A percentile compares a stretch with the other conserved stretches of the same genome.
Conservation (phyloP, 2,329 filamentous ascomycete species). For the Exophiala sp. region DNA sequence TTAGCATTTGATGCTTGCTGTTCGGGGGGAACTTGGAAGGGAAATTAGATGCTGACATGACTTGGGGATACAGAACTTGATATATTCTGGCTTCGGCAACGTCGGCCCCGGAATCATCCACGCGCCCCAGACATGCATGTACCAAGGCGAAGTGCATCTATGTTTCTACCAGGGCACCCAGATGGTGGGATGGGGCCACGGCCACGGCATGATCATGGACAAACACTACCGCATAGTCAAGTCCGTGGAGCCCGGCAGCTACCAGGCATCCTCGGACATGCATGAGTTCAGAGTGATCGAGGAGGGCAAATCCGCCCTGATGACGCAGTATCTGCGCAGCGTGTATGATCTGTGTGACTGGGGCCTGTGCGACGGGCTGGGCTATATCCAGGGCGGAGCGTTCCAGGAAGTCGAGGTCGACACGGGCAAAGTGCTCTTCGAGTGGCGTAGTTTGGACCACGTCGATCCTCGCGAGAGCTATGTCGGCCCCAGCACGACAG, state of each 20-base stretch:
- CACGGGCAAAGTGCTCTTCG: slow-evolving; percentile 51
- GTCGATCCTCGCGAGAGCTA: slow-evolving; percentile 46
- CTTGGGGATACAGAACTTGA: slow-evolving; percentile 46
- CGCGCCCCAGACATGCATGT: slow-evolving; percentile 45
- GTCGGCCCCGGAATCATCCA: slow-evolving; percentile 47
- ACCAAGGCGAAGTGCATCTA: slow-evolving; percentile 45
- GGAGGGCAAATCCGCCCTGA: slow-evolving; percentile 38
- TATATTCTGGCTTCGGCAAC: slow-evolving; percentile 47
- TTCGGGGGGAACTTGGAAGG: too few relatives aligned
- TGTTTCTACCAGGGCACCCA: slow-evolving; percentile 50
- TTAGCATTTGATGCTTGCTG: too few relatives aligned
- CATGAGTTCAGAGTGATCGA: slow-evolving; percentile 48
- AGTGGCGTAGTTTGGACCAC: slow-evolving; percentile 55
- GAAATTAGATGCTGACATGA: too few relatives aligned
- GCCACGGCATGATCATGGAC: slow-evolving; percentile 50
- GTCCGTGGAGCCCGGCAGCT: slow-evolving; percentile 38
- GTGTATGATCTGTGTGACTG: slow-evolving; percentile 45
- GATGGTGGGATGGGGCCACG: slow-evolving; percentile 47
- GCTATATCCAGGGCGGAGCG: slow-evolving; percentile 49
- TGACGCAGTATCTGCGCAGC: slow-evolving; percentile 40
- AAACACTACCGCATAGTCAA: slow-evolving; percentile 45
- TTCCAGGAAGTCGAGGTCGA: slow-evolving; percentile 51
- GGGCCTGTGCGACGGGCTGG: slow-evolving; percentile 39
- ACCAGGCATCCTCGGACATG: slow-evolving; percentile 42
- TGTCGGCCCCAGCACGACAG: slow-evolving; percentile 41